phyloP scores from a whole-genome alignment of 148 eudicot species.

The Silene uniflora region DNA sequence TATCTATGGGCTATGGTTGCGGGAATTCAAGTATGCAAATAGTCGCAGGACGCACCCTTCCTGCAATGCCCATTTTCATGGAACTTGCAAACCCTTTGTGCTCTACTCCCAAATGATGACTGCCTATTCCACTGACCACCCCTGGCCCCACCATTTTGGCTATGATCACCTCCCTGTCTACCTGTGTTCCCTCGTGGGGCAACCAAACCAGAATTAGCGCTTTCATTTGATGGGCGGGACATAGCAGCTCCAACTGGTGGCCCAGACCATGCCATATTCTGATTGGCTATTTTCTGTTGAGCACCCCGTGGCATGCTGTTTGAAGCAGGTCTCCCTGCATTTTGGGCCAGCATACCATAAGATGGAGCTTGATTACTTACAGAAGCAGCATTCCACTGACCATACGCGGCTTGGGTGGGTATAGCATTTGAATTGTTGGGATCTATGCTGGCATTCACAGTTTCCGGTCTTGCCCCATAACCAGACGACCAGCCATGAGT shows the following conservation, averaged over 20 bases:
- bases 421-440: constrained; percentile 21
- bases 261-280: constrained; percentile 63
- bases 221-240: constrained; percentile 36
- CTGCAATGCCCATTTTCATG: no score
- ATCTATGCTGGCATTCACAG: no score
- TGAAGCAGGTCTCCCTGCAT: constrained; percentile 25
- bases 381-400: constrained; percentile 50
- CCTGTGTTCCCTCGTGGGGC: constrained; percentile 40
- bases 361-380: constrained; percentile 29
- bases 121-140: constrained; percentile 53
- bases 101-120: constrained; percentile 30
- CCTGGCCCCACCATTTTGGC: constrained; percentile 29
- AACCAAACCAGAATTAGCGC: constrained; percentile 37
- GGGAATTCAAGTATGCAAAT: constrained; percentile 19
- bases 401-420: constrained; percentile 42
- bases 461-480: no score
- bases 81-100: no score
- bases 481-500: constrained; percentile 44
- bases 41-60: constrained; percentile 26
- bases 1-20: background rate
- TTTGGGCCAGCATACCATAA: constrained; percentile 41
- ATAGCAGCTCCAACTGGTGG: constrained; percentile 27
- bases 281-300: constrained; percentile 40
- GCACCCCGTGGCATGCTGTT: constrained; percentile 43
- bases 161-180: constrained; percentile 40